A percentile compares a stretch with the other conserved stretches of the same genome.
Conservation (phyloP, 108 stramenopile species). For the Nitzschia sp. region DNA sequence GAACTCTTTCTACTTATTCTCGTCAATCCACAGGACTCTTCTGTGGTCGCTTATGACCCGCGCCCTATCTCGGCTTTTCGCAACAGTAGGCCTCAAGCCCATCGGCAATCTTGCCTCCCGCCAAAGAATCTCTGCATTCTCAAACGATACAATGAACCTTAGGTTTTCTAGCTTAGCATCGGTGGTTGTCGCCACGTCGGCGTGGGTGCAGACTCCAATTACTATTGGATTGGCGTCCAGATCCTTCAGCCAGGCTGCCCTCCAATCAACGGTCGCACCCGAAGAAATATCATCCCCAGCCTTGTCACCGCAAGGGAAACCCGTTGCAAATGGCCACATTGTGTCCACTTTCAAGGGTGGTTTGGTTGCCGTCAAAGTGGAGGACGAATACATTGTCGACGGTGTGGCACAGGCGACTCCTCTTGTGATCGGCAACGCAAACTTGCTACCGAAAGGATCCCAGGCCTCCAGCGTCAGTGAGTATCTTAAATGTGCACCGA, state of each 20-base stretch:
- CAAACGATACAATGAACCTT: not conserved
- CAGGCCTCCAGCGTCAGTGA: not conserved
- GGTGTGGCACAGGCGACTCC: not conserved
- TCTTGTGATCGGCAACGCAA: conserved; percentile 17
- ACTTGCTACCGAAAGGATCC: not conserved
- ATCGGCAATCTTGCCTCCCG: too few relatives aligned
- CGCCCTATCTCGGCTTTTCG: not conserved
- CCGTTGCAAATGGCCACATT: conserved; percentile 35
- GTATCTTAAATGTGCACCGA: not conserved
- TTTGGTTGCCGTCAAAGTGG: conserved; percentile 31
- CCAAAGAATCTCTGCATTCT: not conserved
- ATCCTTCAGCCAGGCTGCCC: not conserved
- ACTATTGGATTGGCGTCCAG: not conserved
- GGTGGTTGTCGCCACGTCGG: not conserved
- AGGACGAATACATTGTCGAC: conserved; percentile 25
- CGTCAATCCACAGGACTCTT: conserved; percentile 1
- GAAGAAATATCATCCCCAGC: conserved; percentile 11
- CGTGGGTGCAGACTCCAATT: not conserved
- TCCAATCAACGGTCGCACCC: conserved; percentile 15
- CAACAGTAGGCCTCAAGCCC: not conserved
- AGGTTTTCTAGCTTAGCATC: not conserved
- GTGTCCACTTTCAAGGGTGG: conserved; percentile 39
- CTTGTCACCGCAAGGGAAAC: conserved; percentile 9
- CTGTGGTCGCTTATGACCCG: not conserved
- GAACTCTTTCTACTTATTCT: too few relatives aligned